A percentile compares a stretch with the other conserved stretches of the same genome.
Conservation (phyloP, 495 filamentous ascomycete genomes). For the Talaromyces proteolyticus region DNA sequence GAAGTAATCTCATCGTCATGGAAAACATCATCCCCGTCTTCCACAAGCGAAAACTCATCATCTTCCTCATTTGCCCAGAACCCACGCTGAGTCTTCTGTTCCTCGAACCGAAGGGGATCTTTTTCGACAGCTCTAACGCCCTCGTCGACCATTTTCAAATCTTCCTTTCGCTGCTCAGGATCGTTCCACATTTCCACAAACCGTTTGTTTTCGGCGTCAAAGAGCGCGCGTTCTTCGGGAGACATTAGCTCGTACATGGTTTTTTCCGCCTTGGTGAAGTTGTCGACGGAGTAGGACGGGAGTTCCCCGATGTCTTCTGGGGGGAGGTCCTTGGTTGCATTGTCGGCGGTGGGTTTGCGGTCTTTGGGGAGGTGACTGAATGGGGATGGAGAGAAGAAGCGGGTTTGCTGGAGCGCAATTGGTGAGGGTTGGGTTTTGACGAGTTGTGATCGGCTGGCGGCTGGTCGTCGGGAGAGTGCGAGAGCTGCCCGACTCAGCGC, state of each 20-base stretch:
- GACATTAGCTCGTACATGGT: conserved; percentile 43
- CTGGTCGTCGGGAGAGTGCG: conserved; percentile 22
- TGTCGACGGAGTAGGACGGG: conserved; percentile 33
- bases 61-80: conserved; percentile 52
- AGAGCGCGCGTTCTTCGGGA: conserved; percentile 37
- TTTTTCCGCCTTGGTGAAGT: conserved; percentile 33
- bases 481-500: conserved; percentile 32
- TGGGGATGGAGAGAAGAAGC: conserved; percentile 35
- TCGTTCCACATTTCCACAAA: conserved; percentile 37
- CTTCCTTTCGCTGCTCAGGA: conserved; percentile 18
- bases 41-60: conserved; percentile 41
- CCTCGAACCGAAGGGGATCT: conserved; percentile 29
- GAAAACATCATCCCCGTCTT: conserved; percentile 59
- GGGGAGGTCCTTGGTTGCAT: conserved; percentile 22
- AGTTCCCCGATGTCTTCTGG: conserved; percentile 26
- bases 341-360: no score
- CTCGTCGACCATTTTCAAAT: conserved; percentile 27
- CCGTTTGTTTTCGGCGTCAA: conserved; percentile 31
- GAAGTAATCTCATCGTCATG: conserved; percentile 77
- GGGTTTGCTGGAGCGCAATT: conserved; percentile 11
- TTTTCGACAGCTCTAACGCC: conserved; percentile 25
- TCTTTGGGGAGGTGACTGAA: conserved; percentile 32
- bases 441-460: not conserved
- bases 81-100: conserved; percentile 21
- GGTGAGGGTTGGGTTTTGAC: conserved; percentile 9